A percentile compares a stretch with the other conserved stretches of the same genome.
Evolutionary conservation across 306 rosid species (phyloP).

Genomic region (Vigna trinervia): DNA sequence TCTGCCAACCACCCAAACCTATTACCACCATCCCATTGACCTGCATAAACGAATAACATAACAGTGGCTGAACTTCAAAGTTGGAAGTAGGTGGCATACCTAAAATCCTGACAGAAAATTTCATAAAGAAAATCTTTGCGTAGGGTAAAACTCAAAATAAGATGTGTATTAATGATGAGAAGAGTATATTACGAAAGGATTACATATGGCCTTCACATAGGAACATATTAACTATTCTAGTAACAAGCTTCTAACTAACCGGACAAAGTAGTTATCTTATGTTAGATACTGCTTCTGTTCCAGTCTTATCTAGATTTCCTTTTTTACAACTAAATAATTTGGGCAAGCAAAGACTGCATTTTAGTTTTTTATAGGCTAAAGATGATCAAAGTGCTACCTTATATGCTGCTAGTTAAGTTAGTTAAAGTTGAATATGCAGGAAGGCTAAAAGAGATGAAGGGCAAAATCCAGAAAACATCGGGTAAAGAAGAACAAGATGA

Average conservation of each 20-base stretch:
- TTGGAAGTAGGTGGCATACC: background rate
- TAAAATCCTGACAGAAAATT: background rate
- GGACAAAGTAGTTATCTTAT: too few relatives aligned
- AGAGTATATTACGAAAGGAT: too few relatives aligned
- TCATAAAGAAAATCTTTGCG: background rate
- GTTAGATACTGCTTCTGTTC: background rate
- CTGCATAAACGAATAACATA: background rate
- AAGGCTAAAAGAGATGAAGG: conserved; percentile 77
- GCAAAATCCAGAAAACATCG: conserved; percentile 65
- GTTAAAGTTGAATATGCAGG: conserved; percentile 58
- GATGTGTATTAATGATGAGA: too few relatives aligned
- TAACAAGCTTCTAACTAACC: too few relatives aligned
- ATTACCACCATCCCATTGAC: background rate
- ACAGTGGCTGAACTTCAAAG: background rate
- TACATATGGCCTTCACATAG: too few relatives aligned
- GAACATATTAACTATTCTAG: too few relatives aligned
- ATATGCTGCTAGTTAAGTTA: conserved; percentile 34
- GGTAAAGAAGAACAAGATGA: conserved; percentile 70
- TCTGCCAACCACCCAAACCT: background rate
- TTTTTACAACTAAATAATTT: background rate
- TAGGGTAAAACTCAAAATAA: too few relatives aligned
- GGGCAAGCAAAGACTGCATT: background rate
- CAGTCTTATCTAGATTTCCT: too few relatives aligned
- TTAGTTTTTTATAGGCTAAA: background rate
- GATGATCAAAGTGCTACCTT: conserved; percentile 10